Evolutionary conservation across 768 basidiomycete genomes (phyloP).

Genomic region (Psilocybe cyanescens): DNA sequence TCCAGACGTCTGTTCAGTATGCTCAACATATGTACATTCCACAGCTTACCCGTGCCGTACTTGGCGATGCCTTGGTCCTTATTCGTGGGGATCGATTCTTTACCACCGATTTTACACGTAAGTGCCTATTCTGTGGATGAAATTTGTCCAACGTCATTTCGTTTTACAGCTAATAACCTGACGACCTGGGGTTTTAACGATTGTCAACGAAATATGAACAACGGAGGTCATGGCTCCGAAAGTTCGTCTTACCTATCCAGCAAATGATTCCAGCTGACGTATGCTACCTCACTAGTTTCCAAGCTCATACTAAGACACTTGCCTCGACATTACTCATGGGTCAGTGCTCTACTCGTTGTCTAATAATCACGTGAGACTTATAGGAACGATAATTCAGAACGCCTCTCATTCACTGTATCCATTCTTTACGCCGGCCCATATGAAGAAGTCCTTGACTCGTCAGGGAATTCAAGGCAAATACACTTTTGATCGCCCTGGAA

Average conservation of each 20-base stretch:
- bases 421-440: slow-evolving; percentile 58
- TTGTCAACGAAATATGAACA: slow-evolving; percentile 44
- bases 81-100: slow-evolving; percentile 58
- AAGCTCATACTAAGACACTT: slow-evolving; percentile 50
- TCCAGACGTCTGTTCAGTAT: background rate
- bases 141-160: background rate
- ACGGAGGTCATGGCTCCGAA: slow-evolving; percentile 40
- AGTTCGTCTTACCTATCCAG: slow-evolving; percentile 24
- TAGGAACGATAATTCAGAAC: slow-evolving; percentile 34
- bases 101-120: slow-evolving; percentile 55
- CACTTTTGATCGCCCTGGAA: slow-evolving; percentile 41
- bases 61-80: slow-evolving; percentile 57
- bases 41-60: slow-evolving; percentile 50
- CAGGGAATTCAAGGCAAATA: slow-evolving; percentile 44
- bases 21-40: background rate
- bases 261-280: background rate
- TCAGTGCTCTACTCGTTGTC: slow-evolving; percentile 12
- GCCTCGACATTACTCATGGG: slow-evolving; percentile 43
- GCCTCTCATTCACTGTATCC: slow-evolving; percentile 68
- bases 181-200: slow-evolving; percentile 59
- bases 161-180: slow-evolving; percentile 38
- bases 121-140: slow-evolving; percentile 13
- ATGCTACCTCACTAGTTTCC: slow-evolving; percentile 31
- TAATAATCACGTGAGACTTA: background rate
- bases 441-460: slow-evolving; percentile 40